Conservation (phyloP, 805 yeast genomes). For the Candida chauliodis region DNA sequence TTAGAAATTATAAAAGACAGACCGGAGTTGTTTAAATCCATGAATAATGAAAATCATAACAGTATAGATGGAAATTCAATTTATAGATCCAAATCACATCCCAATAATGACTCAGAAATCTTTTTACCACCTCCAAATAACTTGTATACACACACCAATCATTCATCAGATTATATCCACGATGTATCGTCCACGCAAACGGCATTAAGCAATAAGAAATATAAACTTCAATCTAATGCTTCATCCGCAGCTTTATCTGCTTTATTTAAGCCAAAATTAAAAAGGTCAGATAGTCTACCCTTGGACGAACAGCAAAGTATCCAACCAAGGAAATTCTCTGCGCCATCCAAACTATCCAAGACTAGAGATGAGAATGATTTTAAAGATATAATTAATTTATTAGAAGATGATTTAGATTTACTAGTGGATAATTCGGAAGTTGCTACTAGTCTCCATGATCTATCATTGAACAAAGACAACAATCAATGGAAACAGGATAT, state of each 20-base stretch:
- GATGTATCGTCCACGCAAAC: constrained; percentile 4
- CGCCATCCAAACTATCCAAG: constrained; percentile 8
- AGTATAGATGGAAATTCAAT: neutral
- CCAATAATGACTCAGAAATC: neutral
- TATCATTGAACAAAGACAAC: constrained; percentile 45
- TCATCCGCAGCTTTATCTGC: constrained; percentile 48
- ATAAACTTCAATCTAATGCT: constrained; percentile 37
- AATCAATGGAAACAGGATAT: constrained; percentile 34
- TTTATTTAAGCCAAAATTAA: constrained; percentile 35
- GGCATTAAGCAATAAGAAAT: constrained; percentile 7
- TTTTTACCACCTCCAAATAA: neutral
- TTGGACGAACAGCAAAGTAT: constrained; percentile 11
- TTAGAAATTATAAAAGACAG: constrained; percentile 67
- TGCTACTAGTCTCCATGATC: constrained; percentile 54
- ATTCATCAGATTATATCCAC: constrained; percentile 4
- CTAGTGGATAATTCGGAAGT: constrained; percentile 33
- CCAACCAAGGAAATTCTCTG: neutral
- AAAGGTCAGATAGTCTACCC: constrained; percentile 38
- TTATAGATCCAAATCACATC: constrained; percentile 8
- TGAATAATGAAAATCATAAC: constrained; percentile 3
- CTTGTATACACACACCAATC: constrained; percentile 5
- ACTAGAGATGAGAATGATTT: constrained; percentile 31
- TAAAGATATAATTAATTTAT: constrained; percentile 45
- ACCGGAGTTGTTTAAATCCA: constrained; percentile 43
- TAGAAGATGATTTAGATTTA: constrained; percentile 36